Evolutionary conservation across 768 basidiomycete genomes (phyloP), one percentile per base, ranked within the genome.

Genomic region (Xerocomellus amylosporus): DNA sequence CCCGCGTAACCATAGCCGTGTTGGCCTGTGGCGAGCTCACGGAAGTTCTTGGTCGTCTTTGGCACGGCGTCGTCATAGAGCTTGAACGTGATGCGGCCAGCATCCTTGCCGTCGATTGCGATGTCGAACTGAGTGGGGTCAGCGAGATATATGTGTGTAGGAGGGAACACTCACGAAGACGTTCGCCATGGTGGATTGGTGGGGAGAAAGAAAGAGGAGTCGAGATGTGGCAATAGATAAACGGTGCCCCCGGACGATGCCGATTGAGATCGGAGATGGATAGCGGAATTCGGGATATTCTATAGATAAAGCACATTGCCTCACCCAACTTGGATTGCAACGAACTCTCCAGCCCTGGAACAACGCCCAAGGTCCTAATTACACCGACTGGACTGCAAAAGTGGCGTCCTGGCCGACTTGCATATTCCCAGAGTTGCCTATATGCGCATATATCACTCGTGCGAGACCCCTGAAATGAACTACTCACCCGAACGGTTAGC

Each of bases 1-100:
- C 83, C 86, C 47, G 70, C 46, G 75, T 95, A 98, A 43, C 91
- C 88, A 54, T 73, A 90, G 5, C 88, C 88, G 49, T 87, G 64
- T 67, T 81, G 62, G 41, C 90, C 88, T 12, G 89, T 92, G 51
- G 85, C 85, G 46, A 97, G 81, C 71, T 92, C 90, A 49, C 95
- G 87, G 80, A 98, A 98, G 78, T 98, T 94, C 30, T 59, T 73
- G 9, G 89, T 75, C 2, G 90, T 93, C 63, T 74, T 82, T 48
- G 90, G 90, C 14, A 89, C 87, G 46, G 81, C 79, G 6, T 84
- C 77, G 75, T 95, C 92, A 71, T 76, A 94, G 28, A 98, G 84
- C 77, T 86, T 86, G 85, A 98, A 94, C 54, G 81, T 75, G 69
- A 97, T 83, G 44, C 83, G 82, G 8, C 85, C 86, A 1, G 70